Base-by-base conservation (phyloP, 257 asterid genomes). In the Rehmannia glutinosa region DNA sequence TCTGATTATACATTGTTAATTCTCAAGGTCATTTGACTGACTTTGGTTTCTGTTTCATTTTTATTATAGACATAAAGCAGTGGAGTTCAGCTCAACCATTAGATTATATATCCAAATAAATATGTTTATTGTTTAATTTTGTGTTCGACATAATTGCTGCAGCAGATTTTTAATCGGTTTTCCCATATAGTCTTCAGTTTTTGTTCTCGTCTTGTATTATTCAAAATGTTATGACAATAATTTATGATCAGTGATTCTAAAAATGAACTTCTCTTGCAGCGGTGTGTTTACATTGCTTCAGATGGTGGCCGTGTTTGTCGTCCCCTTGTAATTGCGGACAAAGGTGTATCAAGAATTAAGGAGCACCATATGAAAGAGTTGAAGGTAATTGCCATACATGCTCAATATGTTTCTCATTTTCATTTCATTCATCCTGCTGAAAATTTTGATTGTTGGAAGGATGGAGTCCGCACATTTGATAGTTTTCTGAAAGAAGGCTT, bases 261-360 rank as follows among this genome's bases (percentile, higher is more conserved):
- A 62, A n/a, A 50, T 16, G 42, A 70, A 69, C 30, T 54, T 71
- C 47, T 72, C 49, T 78, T 86, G 84, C 94, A 93, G 97, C 84
- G 78, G 3, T 93, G 92, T 85, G 96, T 90, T 73, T 86, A 93
- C 82, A 86, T 93, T 71, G 97, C 99, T 73, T 93, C 99, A 10
- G 99, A 90, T 82, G 99, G 99, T 55, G 96, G 99, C 17, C 99
- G 99, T 68, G 96, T 93, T 38, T 93, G 99, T 73, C 99, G 99
- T 72, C 99, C 99, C 2, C 84, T 93, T 70, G 96, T 93, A 43
- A 90, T 93, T 71, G 97, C 97, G 69, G 99, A 90, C 70, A 86
- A 84, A 63, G 97, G 99, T 56, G 83, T 90, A 51, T 83, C 99
- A 7, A 88, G 99, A 84, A 88, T 93, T 63, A 90, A 90, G 78